Evolutionary conservation across 1,139 yeast species (phyloP).

Genomic region (Hansenula sp.): DNA sequence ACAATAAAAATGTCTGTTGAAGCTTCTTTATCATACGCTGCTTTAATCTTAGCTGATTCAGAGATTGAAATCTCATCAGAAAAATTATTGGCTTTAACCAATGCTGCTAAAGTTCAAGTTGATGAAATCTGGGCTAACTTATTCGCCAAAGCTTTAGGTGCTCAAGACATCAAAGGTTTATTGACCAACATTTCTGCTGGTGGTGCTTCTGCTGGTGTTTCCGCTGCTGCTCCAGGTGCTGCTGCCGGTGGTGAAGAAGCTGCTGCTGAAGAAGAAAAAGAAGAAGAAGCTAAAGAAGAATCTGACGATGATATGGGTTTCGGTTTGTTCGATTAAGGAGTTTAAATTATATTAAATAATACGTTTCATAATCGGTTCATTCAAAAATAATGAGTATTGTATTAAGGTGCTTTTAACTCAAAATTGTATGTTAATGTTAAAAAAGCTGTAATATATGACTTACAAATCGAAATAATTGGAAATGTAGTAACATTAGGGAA

Average conservation of each 20-base stretch:
- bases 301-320: constrained; percentile 77
- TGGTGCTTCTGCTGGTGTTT: constrained; percentile 62
- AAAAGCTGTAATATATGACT: constrained; percentile 3
- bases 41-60: constrained; percentile 82
- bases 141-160: constrained; percentile 77
- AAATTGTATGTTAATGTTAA: constrained; percentile 1
- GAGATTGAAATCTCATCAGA: constrained; percentile 76
- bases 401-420: not conserved
- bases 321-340: constrained; percentile 73
- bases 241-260: constrained; percentile 56
- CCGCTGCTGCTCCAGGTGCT: constrained; percentile 53
- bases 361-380: too few relatives aligned
- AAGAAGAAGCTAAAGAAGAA: constrained; percentile 58
- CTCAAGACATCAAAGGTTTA: constrained; percentile 72
- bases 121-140: constrained; percentile 80
- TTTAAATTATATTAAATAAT: not conserved
- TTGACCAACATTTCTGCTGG: constrained; percentile 76
- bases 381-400: too few relatives aligned
- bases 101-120: constrained; percentile 67
- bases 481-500: too few relatives aligned
- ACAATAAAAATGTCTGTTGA: constrained; percentile 62
- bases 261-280: constrained; percentile 53
- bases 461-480: not conserved
- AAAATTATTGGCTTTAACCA: constrained; percentile 66
- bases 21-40: constrained; percentile 85